A percentile compares a stretch with the other conserved stretches of the same genome.
Evolutionary conservation across 768 basidiomycete species (phyloP).

Genomic region (Boletus reticulatus): DNA sequence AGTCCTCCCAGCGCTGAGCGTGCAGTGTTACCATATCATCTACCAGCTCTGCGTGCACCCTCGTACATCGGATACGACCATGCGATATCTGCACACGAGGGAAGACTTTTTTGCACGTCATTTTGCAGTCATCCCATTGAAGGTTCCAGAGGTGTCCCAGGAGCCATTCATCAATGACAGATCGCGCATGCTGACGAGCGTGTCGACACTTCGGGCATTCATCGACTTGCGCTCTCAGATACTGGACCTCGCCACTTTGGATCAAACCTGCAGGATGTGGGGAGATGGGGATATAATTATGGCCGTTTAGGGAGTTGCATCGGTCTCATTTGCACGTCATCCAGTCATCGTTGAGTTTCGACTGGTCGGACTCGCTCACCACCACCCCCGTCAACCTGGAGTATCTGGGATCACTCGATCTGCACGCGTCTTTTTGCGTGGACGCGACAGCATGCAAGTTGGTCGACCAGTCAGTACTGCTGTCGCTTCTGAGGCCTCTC

Average conservation of each 20-base stretch:
- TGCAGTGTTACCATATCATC: slow-evolving; percentile 82
- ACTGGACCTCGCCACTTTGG: slow-evolving; percentile 82
- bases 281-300: slow-evolving; percentile 36
- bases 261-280: slow-evolving; percentile 73
- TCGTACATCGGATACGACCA: slow-evolving; percentile 74
- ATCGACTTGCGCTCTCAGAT: slow-evolving; percentile 81
- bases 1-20: slow-evolving; percentile 76
- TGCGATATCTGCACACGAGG: slow-evolving; percentile 45
- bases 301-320: slow-evolving; percentile 66
- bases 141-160: slow-evolving; percentile 48
- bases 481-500: too few relatives aligned
- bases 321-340: slow-evolving; percentile 85
- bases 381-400: too few relatives aligned
- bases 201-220: slow-evolving; percentile 68
- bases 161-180: slow-evolving; percentile 62
- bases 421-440: too few relatives aligned
- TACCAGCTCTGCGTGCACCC: slow-evolving; percentile 88
- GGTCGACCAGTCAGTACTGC: too few relatives aligned
- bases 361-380: slow-evolving; percentile 84
- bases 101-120: slow-evolving; percentile 87
- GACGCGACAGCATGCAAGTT: too few relatives aligned
- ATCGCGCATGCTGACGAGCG: slow-evolving; percentile 62
- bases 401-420: too few relatives aligned
- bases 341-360: slow-evolving; percentile 82
- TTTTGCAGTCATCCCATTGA: slow-evolving; percentile 68